These are phyloP conservation scores for Eutypa lata DNA, from an alignment of 2,329 filamentous ascomycete species.

Conservation along the genomic window DNA sequence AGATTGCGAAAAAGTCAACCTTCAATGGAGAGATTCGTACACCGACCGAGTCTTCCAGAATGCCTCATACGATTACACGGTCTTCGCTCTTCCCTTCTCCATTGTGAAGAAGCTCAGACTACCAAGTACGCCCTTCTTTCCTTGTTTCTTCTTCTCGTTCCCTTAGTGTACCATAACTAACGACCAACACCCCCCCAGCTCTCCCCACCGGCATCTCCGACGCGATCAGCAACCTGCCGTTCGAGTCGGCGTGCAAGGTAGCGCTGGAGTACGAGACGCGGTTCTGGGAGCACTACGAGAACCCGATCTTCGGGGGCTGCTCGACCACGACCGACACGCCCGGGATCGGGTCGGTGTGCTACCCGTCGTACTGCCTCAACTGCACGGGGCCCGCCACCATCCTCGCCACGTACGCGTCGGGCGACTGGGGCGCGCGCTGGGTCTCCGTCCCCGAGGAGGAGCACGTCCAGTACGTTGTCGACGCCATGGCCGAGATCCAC, in stretches of 20 bases:
- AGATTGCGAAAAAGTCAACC: slow-evolving; percentile 48
- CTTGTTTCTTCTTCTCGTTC: slow-evolving; percentile 44
- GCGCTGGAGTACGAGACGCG: slow-evolving; percentile 66
- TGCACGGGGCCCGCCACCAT: slow-evolving; percentile 59
- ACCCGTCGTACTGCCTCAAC: slow-evolving; percentile 66
- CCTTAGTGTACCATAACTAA: slow-evolving; percentile 7
- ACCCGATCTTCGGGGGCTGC: slow-evolving; percentile 63
- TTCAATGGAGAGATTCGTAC: slow-evolving; percentile 52
- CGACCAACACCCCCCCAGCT: slow-evolving; percentile 7
- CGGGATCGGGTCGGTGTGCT: slow-evolving; percentile 61
- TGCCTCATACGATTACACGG: slow-evolving; percentile 61
- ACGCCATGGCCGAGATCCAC: slow-evolving; percentile 67
- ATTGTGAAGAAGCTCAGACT: slow-evolving; percentile 62
- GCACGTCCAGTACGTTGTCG: slow-evolving; percentile 60
- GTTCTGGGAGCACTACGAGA: slow-evolving; percentile 51
- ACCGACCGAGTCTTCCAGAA: slow-evolving; percentile 38
- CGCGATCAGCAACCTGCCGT: slow-evolving; percentile 45
- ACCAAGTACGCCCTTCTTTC: slow-evolving; percentile 25
- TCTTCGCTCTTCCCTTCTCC: slow-evolving; percentile 64
- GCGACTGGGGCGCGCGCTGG: slow-evolving; percentile 36
- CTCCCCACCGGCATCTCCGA: slow-evolving; percentile 40
- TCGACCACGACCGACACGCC: slow-evolving; percentile 55
- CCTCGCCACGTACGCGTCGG: slow-evolving; percentile 56
- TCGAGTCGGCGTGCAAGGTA: slow-evolving; percentile 52
- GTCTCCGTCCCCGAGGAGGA: slow-evolving; percentile 51